Base-by-base conservation (phyloP, 371 early-diverging fungal genomes). In the Mucor plumbeus region DNA sequence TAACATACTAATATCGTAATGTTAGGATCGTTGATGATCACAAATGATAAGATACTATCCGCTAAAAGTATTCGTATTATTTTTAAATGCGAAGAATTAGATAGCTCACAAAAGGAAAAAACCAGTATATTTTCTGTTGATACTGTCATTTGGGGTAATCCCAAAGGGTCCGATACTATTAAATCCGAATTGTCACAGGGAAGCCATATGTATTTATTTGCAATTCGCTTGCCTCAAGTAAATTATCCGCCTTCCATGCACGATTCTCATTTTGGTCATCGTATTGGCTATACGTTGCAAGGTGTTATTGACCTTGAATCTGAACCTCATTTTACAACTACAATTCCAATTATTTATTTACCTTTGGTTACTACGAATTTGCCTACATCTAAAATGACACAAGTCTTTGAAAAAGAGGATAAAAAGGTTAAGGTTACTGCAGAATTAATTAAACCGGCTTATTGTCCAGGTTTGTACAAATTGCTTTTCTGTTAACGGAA, bases 231-330 rank as follows among this genome's bases (percentile, higher is more conserved):
- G 15, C 82, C 82, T 59, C 64, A 76, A 39, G 70, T 70, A 1
- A 82, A 82, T 53, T 82, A 79, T 40, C 82, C 82, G 15, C 80
- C 82, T 4, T 76, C 82, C 0, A 74, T 82, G 48, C 69, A 64
- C 35, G 74, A 77, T n/a, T 64, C 68, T 13, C 67, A 70, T 47
- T 62, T 79, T 36, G 74, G 71, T 21, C 76, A 77, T 48, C 70
- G 62, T 39, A 68, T 82, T 38, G 58, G 65, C 34, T 82, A 82
- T 47, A 71, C 69, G 10, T 65, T 82, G 14, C 78, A 79, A 70
- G 82, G 73, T 10, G 71, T 74, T 39, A 53, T 79, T 41, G 76
- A 78, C 36, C 43, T 69, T 33, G 43, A 21, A 8, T 55, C 66
- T 38, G n/a, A 7, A 17, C n/a, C 63, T 8, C n/a, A 54, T 21